Evolutionary conservation across 257 asterid species (phyloP).

Genomic region (Schizonepeta tenuifolia): DNA sequence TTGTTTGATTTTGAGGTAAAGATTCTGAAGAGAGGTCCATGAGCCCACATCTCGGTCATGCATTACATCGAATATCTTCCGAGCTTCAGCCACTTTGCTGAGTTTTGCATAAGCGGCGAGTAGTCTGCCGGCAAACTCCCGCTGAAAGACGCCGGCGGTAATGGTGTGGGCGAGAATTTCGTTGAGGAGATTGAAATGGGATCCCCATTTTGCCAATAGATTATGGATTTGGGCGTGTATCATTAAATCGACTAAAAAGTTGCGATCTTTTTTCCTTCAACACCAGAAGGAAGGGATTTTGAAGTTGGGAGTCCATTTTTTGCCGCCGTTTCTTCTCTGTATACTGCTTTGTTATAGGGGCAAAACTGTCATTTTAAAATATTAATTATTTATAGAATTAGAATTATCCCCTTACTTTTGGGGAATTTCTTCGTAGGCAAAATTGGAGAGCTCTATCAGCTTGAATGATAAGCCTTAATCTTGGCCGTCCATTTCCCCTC

Average conservation of each 20-base stretch:
- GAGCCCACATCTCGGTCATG: slow-evolving; percentile 58
- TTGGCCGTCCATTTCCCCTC: slow-evolving; percentile 42
- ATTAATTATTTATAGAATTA: neutral
- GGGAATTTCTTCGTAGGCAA: slow-evolving; percentile 5
- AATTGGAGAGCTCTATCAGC: slow-evolving; percentile 6
- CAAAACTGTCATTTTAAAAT: slow-evolving; percentile 19
- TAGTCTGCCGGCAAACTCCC: slow-evolving; percentile 50
- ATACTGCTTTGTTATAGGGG: slow-evolving; percentile 24
- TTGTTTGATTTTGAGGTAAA: slow-evolving; percentile 54
- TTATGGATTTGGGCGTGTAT: slow-evolving; percentile 29
- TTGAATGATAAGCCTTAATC: slow-evolving; percentile 50
- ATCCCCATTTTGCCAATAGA: slow-evolving; percentile 44
- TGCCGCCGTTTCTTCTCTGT: slow-evolving; percentile 32
- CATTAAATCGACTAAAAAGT: slow-evolving; percentile 31
- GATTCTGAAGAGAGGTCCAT: slow-evolving; percentile 67
- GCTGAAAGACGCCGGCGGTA: slow-evolving; percentile 47
- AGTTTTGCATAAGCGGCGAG: slow-evolving; percentile 52
- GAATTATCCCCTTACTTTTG: slow-evolving; percentile 7
- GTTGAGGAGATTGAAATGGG: slow-evolving; percentile 43
- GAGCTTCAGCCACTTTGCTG: slow-evolving; percentile 47
- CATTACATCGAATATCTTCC: slow-evolving; percentile 56
- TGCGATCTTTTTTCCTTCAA: neutral
- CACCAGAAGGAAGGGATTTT: slow-evolving; percentile 8
- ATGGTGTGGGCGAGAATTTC: slow-evolving; percentile 58
- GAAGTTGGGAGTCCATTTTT: slow-evolving; percentile 9